Percentiles rank a stretch among this genome's conserved stretches.
These are phyloP conservation scores for Cyclostephanos tholiformis DNA, from an alignment of 108 stramenopile species.

Conservation along the genomic window DNA sequence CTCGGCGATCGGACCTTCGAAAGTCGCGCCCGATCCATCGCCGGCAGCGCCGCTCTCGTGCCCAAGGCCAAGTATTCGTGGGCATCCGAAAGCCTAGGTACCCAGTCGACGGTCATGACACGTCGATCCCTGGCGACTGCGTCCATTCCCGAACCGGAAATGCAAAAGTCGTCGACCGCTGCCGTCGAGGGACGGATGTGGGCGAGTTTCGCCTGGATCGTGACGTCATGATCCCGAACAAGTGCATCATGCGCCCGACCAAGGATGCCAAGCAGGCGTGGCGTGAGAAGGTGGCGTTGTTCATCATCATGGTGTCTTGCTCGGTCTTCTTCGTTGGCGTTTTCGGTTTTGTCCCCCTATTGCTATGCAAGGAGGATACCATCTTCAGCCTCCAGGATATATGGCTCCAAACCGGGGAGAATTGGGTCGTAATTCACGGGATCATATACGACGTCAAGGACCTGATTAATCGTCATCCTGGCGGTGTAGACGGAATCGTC, in stretches of 20 bases:
- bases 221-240: slow-evolving; percentile 56
- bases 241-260: slow-evolving; percentile 45
- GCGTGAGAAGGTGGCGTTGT: slow-evolving; percentile 59
- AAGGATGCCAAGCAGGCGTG: slow-evolving; percentile 59
- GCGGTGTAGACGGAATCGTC: slow-evolving; percentile 55
- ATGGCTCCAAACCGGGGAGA: slow-evolving; percentile 54
- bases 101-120: slow-evolving; percentile 51
- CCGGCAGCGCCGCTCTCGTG: slow-evolving; percentile 38
- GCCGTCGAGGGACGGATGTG: slow-evolving; percentile 34
- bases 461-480: slow-evolving; percentile 58
- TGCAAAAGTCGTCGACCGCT: not conserved
- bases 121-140: slow-evolving; percentile 39
- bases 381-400: slow-evolving; percentile 44
- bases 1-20: slow-evolving; percentile 49
- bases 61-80: slow-evolving; percentile 58
- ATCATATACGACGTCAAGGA: slow-evolving; percentile 59
- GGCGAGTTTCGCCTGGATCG: slow-evolving; percentile 40
- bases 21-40: slow-evolving; percentile 48
- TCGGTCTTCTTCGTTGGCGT: slow-evolving; percentile 57
- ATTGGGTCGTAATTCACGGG: slow-evolving; percentile 54
- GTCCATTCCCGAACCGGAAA: slow-evolving; percentile 38
- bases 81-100: slow-evolving; percentile 39
- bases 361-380: slow-evolving; percentile 50
- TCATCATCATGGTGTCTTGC: slow-evolving; percentile 52
- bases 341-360: slow-evolving; percentile 58